These are phyloP conservation scores for Clausena lansium DNA, from an alignment of 345 rosid species.

Conservation along the genomic window DNA sequence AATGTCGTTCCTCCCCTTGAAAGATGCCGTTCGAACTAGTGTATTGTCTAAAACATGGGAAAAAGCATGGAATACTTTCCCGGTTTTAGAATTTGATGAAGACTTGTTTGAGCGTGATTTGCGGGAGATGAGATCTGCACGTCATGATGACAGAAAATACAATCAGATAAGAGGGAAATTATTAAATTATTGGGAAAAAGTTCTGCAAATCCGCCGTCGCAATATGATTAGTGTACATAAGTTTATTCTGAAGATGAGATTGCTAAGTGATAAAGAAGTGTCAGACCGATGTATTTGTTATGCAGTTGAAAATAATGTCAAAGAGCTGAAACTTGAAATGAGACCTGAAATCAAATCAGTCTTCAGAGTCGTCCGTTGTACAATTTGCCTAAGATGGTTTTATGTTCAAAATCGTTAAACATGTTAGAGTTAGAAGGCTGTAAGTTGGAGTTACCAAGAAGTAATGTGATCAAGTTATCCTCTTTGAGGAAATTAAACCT, in stretches of 20 bases:
- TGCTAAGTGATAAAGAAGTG: not conserved
- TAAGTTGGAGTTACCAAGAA: not conserved
- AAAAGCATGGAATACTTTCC: not conserved
- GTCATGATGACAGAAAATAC: too few species aligned
- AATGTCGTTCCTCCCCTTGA: not conserved
- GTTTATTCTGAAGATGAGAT: not conserved
- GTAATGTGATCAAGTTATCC: not conserved
- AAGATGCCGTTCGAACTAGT: not conserved
- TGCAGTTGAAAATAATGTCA: not conserved
- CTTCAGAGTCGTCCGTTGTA: not conserved
- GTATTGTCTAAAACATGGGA: not conserved
- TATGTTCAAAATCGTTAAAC: not conserved
- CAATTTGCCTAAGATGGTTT: not conserved
- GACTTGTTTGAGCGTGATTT: not conserved
- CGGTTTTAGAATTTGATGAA: not conserved
- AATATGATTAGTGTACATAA: not conserved
- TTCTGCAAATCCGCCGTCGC: not conserved
- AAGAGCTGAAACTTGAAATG: not conserved
- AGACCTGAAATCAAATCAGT: too few species aligned
- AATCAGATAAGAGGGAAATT: not conserved
- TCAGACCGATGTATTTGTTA: not conserved
- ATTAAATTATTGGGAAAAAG: not conserved
- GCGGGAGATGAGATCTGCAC: rapidly evolving
- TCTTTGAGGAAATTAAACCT: not conserved
- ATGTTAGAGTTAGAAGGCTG: not conserved